Conservation (phyloP, 2,329 filamentous ascomycete genomes). For the Coniochaeta sp. region DNA sequence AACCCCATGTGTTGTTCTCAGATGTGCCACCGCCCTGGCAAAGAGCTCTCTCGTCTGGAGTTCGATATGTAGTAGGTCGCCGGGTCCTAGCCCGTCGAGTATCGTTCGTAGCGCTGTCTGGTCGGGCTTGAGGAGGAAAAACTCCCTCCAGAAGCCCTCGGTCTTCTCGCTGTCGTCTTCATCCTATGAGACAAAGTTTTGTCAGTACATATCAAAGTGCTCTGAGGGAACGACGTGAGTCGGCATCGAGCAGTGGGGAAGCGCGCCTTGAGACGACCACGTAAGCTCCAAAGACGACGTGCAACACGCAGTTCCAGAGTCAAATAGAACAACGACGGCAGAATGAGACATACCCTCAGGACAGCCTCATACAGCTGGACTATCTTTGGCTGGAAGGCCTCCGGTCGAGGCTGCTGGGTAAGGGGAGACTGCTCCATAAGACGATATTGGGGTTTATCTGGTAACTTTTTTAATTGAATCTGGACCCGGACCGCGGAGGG, state of each 20-base stretch:
- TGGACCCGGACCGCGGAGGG: neutral
- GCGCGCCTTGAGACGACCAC: neutral
- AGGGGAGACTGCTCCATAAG: conserved; percentile 62
- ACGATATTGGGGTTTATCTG: neutral
- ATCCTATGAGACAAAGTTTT: conserved; percentile 32
- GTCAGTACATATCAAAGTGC: neutral
- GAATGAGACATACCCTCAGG: conserved; percentile 55
- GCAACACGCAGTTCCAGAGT: neutral
- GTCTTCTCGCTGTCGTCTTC: conserved; percentile 62
- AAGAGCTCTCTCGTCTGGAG: conserved; percentile 76
- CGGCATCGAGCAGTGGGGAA: neutral
- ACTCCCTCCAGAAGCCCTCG: conserved; percentile 92
- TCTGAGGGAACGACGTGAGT: neutral
- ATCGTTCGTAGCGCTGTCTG: conserved; percentile 57
- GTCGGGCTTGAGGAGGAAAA: conserved; percentile 86
- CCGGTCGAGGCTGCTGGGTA: conserved; percentile 83
- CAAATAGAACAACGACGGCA: neutral
- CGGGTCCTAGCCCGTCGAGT: conserved; percentile 62
- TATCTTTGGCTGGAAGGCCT: conserved; percentile 90
- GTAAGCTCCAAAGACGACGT: neutral
- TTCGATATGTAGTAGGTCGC: conserved; percentile 70
- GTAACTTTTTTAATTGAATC: neutral
- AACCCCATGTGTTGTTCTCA: conserved; percentile 49
- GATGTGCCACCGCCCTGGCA: conserved; percentile 58
- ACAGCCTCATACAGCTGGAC: conserved; percentile 80